Evolutionary conservation across 257 asterid species (phyloP).

Genomic region (Craterostigma plantagineum): DNA sequence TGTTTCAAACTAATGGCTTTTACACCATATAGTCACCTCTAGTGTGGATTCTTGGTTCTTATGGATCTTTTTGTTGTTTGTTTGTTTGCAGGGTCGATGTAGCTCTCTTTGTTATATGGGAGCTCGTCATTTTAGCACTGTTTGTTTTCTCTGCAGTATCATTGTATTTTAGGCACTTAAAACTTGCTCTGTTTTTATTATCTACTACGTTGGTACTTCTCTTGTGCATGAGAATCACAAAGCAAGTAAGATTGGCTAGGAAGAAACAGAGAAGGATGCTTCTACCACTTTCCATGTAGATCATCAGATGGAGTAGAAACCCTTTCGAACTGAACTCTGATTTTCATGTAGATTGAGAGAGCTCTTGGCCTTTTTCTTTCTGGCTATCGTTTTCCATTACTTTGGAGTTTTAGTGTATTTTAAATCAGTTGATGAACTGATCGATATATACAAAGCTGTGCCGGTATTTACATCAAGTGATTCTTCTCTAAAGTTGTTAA

Average conservation of each 20-base stretch:
- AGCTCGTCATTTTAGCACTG: conserved; percentile 61
- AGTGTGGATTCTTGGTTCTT: conserved; percentile 3
- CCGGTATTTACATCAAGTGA: too few species aligned
- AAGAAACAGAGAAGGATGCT: conserved; percentile 93
- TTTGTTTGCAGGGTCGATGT: conserved; percentile 72
- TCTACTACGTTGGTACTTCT: conserved; percentile 35
- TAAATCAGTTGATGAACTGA: too few species aligned
- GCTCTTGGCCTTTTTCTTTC: conserved; percentile 12
- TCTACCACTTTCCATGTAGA: conserved; percentile 84
- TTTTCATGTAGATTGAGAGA: conserved; percentile 20
- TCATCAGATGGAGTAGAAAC: conserved; percentile 2
- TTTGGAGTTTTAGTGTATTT: neutral
- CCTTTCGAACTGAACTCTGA: conserved; percentile 7
- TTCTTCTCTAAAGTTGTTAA: too few species aligned
- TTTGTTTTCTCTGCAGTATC: conserved; percentile 69
- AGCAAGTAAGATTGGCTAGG: conserved; percentile 54
- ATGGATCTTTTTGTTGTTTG: conserved; percentile 7
- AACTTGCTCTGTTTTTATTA: conserved; percentile 44
- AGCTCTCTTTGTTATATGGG: conserved; percentile 69
- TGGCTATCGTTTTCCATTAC: too few species aligned
- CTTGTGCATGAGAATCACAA: conserved; percentile 54
- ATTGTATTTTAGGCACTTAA: conserved; percentile 55
- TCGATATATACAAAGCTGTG: too few species aligned
- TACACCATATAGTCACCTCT: too few species aligned
- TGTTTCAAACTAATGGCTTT: too few species aligned